A percentile compares a stretch with the other conserved stretches of the same genome.
Evolutionary conservation across 345 rosid genomes (phyloP).

Genomic region (Corchorus capsularis): DNA sequence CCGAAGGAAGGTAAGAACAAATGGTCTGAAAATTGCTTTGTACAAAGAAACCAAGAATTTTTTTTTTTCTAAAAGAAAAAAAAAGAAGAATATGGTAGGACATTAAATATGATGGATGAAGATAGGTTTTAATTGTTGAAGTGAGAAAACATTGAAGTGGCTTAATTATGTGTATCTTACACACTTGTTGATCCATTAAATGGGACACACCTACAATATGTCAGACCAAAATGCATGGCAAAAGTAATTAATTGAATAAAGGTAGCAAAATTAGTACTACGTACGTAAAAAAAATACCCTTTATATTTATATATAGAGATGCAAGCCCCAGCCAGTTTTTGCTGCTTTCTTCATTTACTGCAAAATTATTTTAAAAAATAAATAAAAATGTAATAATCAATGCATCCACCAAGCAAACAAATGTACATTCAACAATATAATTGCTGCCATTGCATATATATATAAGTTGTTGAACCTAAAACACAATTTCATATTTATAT

Average conservation of each 20-base stretch:
- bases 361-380: neutral
- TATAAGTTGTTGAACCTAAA: constrained; percentile 5
- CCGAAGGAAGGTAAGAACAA: no score
- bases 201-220: neutral
- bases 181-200: neutral
- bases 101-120: no score
- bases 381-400: constrained; percentile 3
- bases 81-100: no score
- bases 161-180: neutral
- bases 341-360: constrained; percentile 10
- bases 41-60: no score
- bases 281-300: neutral
- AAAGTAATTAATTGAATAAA: constrained; percentile 11
- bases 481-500: neutral
- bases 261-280: neutral
- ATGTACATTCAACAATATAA: neutral
- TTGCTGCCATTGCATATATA: neutral
- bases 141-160: neutral
- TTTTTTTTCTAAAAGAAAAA: no score
- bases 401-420: constrained; percentile 11
- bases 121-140: no score
- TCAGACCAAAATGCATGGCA: constrained; percentile 14
- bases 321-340: neutral
- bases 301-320: neutral
- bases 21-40: no score